Evolutionary conservation across 257 asterid species (phyloP).

Genomic region (Solanum sparsipilum): DNA sequence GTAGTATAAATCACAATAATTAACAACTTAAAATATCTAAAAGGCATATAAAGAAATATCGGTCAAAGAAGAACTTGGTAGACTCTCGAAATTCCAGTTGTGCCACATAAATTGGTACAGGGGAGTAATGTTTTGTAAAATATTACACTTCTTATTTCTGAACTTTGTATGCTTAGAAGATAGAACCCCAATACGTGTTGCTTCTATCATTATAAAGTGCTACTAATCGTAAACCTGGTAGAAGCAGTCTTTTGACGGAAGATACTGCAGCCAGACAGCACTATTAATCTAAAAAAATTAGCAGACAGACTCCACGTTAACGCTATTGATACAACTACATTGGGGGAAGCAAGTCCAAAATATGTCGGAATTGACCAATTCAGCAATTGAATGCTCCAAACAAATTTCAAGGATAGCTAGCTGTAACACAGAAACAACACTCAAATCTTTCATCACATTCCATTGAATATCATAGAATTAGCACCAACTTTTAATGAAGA

Average conservation of each 20-base stretch:
- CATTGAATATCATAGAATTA: not conserved
- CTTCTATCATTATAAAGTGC: not conserved
- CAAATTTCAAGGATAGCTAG: not conserved
- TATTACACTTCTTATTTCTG: not conserved
- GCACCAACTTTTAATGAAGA: not conserved
- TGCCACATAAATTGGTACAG: not conserved
- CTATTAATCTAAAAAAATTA: not conserved
- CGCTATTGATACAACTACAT: not conserved
- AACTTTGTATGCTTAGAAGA: not conserved
- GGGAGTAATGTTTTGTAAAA: not conserved
- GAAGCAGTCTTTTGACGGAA: not conserved
- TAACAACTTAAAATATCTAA: not conserved
- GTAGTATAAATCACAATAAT: not conserved
- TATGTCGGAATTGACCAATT: not conserved
- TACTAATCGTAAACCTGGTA: not conserved
- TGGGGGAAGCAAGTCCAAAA: not conserved
- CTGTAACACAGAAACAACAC: not conserved
- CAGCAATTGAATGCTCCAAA: not conserved
- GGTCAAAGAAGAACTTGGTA: not conserved
- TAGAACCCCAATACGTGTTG: not conserved
- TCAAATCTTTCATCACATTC: not conserved
- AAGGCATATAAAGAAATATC: not conserved
- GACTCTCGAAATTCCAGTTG: not conserved
- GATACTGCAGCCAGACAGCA: not conserved
- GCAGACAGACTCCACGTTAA: not conserved